Conservation (phyloP, 2,329 filamentous ascomycete genomes). For the Zymoseptoria ardabiliae region DNA sequence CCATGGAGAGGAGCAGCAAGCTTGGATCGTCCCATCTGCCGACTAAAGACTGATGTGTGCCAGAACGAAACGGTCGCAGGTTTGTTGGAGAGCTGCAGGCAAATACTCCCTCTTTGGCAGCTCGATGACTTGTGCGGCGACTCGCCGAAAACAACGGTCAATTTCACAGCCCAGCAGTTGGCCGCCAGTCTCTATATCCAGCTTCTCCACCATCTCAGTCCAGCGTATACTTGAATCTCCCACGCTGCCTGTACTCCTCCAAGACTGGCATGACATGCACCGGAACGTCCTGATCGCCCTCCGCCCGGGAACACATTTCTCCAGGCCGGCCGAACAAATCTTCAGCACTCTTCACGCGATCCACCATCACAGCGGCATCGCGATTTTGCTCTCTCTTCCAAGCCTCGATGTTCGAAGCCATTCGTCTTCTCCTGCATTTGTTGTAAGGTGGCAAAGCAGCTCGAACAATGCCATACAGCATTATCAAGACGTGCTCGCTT, state of each 20-base stretch:
- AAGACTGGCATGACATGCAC: slow-evolving; percentile 37
- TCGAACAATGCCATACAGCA: slow-evolving; percentile 54
- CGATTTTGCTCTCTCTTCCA: slow-evolving; percentile 46
- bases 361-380: slow-evolving; percentile 43
- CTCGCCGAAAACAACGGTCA: too few species aligned
- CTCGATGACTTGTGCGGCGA: too few species aligned
- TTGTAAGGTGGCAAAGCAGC: slow-evolving; percentile 50
- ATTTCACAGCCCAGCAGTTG: too few species aligned
- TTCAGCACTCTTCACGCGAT: slow-evolving; percentile 44
- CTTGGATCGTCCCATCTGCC: too few species aligned
- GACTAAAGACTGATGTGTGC: too few species aligned
- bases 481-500: not conserved
- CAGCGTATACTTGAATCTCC: slow-evolving; percentile 33
- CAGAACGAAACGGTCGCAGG: too few species aligned
- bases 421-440: slow-evolving; percentile 51
- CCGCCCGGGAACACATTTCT: slow-evolving; percentile 43
- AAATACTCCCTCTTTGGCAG: too few species aligned
- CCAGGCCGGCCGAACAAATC: slow-evolving; percentile 51
- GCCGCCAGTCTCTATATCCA: slow-evolving; percentile 30
- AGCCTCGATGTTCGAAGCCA: slow-evolving; percentile 48
- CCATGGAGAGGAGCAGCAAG: too few species aligned
- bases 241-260: slow-evolving; percentile 20
- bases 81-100: too few species aligned
- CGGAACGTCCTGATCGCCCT: slow-evolving; percentile 48
- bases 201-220: slow-evolving; percentile 34